Base-by-base conservation (phyloP, 805 yeast species). In the Yarrowia keelungensis region DNA sequence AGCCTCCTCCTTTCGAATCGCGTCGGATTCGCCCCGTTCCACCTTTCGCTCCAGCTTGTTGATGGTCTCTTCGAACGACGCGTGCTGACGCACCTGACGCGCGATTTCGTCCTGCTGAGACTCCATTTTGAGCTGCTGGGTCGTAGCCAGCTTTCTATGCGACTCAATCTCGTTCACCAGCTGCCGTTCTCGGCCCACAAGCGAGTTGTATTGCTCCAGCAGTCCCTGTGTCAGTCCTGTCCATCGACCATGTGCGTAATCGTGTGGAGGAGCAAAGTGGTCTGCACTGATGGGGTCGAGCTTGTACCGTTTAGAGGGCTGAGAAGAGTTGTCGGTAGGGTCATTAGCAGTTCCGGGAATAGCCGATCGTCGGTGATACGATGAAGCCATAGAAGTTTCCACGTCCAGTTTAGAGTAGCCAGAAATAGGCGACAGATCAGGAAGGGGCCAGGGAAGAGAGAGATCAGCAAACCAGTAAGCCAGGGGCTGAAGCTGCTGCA, bases 341-440 rank as follows among this genome's bases (percentile, higher is more conserved):
- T 62, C 67, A 26, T 46, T 39, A 42, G 59, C 72, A 2, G 69
- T 42, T 4, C 69, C 68, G 11, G 67, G 70, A 16, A 62, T 62
- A 12, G 67, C 67, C 5, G 67, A 47, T 15, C 56, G 54, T 2
- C 56, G 56, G 15, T 62, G 67, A 16, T 62, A 62, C 15, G 67
- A 62, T 15, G 67, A 62, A 2, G 67, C 67, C 67, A 62, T 62
- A 0, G 95, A 88, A 73, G 85, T 84, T 75, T 92, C 97, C 22
- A 92, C 97, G 76, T 92, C 97, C 71, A 81, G 80, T 0, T 93
- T 83, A 3, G 84, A 84, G 73, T 86, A 92, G 49, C 81, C 81
- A 1, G 89, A 87, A 5, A 92, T 85, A 1, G 81, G 75, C 2
- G 91, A 84, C 71, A 90, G 79, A 58, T 89, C 91, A 0, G 97